A percentile compares a stretch with the other conserved stretches of the same genome.
These are phyloP conservation scores for Aciculosporium take DNA, from an alignment of 2,329 filamentous ascomycete genomes.

Conservation along the genomic window DNA sequence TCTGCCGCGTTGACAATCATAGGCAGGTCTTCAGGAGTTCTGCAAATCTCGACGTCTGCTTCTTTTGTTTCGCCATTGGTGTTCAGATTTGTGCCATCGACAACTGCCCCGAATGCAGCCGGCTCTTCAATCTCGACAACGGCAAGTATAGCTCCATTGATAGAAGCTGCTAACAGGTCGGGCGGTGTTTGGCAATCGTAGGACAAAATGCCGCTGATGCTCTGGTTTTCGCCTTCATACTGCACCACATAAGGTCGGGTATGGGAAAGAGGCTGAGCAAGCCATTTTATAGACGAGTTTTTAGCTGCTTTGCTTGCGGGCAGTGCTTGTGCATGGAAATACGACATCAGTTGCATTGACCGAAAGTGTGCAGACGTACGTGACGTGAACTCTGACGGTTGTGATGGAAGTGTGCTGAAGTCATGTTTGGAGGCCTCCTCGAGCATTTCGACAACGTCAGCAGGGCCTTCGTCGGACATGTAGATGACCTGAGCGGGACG, in stretches of 20 bases:
- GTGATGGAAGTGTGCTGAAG: constrained; percentile 43
- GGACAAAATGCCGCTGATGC: constrained; percentile 51
- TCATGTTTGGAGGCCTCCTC: constrained; percentile 26
- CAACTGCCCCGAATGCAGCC: constrained; percentile 32
- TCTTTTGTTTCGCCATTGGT: background rate
- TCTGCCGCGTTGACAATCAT: constrained; percentile 42
- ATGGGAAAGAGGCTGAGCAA: constrained; percentile 38
- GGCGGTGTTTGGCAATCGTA: constrained; percentile 50
- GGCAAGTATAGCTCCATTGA: constrained; percentile 58
- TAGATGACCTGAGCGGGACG: constrained; percentile 51
- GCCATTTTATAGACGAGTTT: constrained; percentile 27
- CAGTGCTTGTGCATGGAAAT: constrained; percentile 45
- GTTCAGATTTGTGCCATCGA: constrained; percentile 6
- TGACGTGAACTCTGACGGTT: constrained; percentile 37
- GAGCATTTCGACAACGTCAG: constrained; percentile 41
- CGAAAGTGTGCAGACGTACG: constrained; percentile 52
- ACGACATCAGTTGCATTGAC: constrained; percentile 66
- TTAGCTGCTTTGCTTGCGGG: background rate
- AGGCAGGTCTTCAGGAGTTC: constrained; percentile 40
- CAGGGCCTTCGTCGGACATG: constrained; percentile 49
- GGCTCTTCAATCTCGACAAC: constrained; percentile 46
- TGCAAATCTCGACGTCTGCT: constrained; percentile 6
- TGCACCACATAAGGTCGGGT: constrained; percentile 46
- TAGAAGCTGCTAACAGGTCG: constrained; percentile 44
- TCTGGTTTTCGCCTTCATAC: constrained; percentile 36